Conservation (phyloP, 2,329 filamentous ascomycete genomes). For the Paecilomyces fulvus region DNA sequence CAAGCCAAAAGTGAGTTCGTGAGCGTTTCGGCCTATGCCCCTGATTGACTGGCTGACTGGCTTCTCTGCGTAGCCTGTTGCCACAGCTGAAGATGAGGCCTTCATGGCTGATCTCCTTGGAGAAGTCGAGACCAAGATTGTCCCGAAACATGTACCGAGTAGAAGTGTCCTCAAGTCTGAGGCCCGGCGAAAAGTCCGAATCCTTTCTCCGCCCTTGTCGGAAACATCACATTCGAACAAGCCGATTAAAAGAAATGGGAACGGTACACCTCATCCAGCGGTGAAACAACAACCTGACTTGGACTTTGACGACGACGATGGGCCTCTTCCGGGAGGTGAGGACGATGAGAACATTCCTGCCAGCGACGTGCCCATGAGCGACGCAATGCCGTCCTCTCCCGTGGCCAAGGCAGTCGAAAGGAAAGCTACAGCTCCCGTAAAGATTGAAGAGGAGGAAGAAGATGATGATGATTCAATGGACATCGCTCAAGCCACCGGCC, state of each 20-base stretch:
- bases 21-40: background rate
- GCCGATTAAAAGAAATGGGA: conserved; percentile 34
- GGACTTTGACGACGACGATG: conserved; percentile 47
- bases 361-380: conserved; percentile 67
- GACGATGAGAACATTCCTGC: conserved; percentile 50
- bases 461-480: conserved; percentile 76
- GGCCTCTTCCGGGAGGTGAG: conserved; percentile 43
- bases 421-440: conserved; percentile 49
- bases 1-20: conserved; percentile 67
- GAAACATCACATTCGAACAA: conserved; percentile 48
- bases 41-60: conserved; percentile 14
- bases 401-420: conserved; percentile 69
- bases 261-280: conserved; percentile 40
- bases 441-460: conserved; percentile 60
- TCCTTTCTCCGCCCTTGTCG: conserved; percentile 64
- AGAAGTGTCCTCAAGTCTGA: conserved; percentile 63
- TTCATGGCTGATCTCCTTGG: conserved; percentile 79
- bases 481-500: conserved; percentile 65
- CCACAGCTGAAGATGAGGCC: conserved; percentile 78
- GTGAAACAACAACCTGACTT: conserved; percentile 29
- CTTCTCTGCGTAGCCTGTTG: conserved; percentile 48
- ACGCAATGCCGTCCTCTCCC: conserved; percentile 79
- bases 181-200: conserved; percentile 68
- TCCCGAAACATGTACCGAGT: conserved; percentile 46
- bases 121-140: conserved; percentile 74